phyloP scores from a whole-genome alignment of 2,329 filamentous ascomycete species.

The Epichloe glyceriae region DNA sequence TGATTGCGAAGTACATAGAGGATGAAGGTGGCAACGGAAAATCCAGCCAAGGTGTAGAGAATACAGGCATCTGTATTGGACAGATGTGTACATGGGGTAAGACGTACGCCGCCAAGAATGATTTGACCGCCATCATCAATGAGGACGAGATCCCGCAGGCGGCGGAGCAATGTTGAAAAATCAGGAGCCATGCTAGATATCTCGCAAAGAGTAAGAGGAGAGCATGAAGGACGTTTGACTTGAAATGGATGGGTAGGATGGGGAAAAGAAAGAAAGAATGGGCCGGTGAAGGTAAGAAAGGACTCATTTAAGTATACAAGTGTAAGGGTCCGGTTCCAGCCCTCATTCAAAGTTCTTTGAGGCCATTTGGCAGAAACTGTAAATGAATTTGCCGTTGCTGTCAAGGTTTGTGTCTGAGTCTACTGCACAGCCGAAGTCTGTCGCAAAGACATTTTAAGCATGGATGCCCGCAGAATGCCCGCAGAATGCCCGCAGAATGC shows the following conservation, averaged over 20 bases:
- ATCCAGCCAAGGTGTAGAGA: conserved; percentile 10
- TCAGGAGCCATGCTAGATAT: neutral
- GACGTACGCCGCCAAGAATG: neutral
- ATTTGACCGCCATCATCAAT: neutral
- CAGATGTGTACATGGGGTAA: neutral
- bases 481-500: no score
- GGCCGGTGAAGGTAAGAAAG: no score
- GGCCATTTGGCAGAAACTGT: no score
- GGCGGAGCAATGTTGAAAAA: neutral
- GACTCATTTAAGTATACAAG: no score
- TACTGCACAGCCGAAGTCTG: no score
- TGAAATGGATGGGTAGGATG: neutral
- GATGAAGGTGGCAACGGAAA: conserved; percentile 18
- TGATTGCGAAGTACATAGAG: conserved; percentile 16
- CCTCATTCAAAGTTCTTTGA: no score
- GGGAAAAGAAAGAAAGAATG: neutral
- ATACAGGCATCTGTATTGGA: conserved; percentile 8
- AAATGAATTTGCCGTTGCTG: no score
- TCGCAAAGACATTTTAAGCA: no score
- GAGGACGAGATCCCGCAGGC: neutral
- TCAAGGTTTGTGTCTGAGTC: no score
- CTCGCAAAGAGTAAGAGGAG: neutral
- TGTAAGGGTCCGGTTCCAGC: no score
- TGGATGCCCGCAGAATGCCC: no score
- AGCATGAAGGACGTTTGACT: neutral